Conservation (phyloP, 164 flowering plant genomes). For the Berberis thunbergii region DNA sequence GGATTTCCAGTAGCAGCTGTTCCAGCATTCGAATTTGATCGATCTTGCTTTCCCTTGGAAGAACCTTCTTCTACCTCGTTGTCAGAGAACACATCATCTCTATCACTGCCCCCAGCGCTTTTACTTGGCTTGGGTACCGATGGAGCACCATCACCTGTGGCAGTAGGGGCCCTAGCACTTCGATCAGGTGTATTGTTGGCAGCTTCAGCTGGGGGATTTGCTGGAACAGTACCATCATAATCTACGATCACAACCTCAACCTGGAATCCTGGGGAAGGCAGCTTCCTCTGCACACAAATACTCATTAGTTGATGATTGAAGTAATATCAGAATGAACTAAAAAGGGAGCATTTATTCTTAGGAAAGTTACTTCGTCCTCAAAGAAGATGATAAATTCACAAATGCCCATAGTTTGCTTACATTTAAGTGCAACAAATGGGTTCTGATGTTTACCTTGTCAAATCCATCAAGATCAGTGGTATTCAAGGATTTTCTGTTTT, state of each 20-base stretch:
- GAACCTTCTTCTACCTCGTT: slow-evolving; percentile 54
- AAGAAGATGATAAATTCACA: slow-evolving; percentile 1
- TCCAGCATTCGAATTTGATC: slow-evolving; percentile 21
- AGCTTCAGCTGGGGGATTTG: slow-evolving; percentile 26
- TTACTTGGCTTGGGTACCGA: slow-evolving; percentile 19
- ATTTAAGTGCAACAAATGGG: background rate
- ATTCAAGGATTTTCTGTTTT: slow-evolving; percentile 68
- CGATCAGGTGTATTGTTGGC: slow-evolving; percentile 31
- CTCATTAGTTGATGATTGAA: background rate
- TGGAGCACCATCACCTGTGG: slow-evolving; percentile 19
- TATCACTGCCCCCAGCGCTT: slow-evolving; percentile 37
- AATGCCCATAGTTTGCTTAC: background rate
- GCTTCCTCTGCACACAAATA: slow-evolving; percentile 64
- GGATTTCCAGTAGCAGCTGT: slow-evolving; percentile 16
- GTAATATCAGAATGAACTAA: background rate
- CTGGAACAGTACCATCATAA: slow-evolving; percentile 36
- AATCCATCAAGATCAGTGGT: slow-evolving; percentile 86
- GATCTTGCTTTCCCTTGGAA: slow-evolving; percentile 31
- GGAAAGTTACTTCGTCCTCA: background rate
- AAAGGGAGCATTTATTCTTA: no score
- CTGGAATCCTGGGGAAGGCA: slow-evolving; percentile 96
- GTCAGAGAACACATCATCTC: slow-evolving; percentile 91
- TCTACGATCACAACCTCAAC: slow-evolving; percentile 88
- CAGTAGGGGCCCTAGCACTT: slow-evolving; percentile 26
- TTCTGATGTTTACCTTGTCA: slow-evolving; percentile 57